Conservation (phyloP, 352 stramenopile genomes). For the Thraustochytrium striatum region DNA sequence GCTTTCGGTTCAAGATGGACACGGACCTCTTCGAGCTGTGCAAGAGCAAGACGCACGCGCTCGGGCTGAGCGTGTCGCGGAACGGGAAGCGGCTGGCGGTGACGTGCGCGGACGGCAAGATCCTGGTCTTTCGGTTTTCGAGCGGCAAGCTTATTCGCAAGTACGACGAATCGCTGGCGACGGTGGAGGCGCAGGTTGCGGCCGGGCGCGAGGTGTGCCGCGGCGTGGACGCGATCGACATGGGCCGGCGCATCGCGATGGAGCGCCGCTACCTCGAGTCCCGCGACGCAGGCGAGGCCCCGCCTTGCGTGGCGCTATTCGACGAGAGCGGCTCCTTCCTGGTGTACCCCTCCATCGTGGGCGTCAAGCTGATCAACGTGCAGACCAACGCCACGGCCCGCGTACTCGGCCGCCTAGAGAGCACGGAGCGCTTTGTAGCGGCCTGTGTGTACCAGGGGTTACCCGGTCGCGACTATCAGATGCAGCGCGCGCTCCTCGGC, state of each 20-base stretch:
- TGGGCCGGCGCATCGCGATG: conserved; percentile 72
- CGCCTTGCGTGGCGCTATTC: conserved; percentile 80
- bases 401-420: conserved; percentile 90
- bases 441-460: conserved; percentile 88
- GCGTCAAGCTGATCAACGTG: conserved; percentile 87
- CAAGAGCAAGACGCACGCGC: conserved; percentile 80
- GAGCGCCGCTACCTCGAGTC: conserved; percentile 70
- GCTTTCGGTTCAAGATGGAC: conserved; percentile 73
- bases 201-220: not conserved
- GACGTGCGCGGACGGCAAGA: conserved; percentile 74
- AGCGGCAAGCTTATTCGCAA: conserved; percentile 77
- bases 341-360: conserved; percentile 87
- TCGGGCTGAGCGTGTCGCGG: conserved; percentile 66
- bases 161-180: conserved; percentile 71
- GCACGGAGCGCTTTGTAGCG: conserved; percentile 86
- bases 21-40: conserved; percentile 93
- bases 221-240: conserved; percentile 77
- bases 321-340: conserved; percentile 92
- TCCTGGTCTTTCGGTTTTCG: conserved; percentile 80
- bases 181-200: not conserved
- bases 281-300: conserved; percentile 49
- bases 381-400: conserved; percentile 83
- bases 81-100: conserved; percentile 74
- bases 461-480: conserved; percentile 82
- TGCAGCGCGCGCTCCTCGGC: conserved; percentile 25